Evolutionary conservation across 768 basidiomycete species (phyloP).

Genomic region (Boletus bicolor): DNA sequence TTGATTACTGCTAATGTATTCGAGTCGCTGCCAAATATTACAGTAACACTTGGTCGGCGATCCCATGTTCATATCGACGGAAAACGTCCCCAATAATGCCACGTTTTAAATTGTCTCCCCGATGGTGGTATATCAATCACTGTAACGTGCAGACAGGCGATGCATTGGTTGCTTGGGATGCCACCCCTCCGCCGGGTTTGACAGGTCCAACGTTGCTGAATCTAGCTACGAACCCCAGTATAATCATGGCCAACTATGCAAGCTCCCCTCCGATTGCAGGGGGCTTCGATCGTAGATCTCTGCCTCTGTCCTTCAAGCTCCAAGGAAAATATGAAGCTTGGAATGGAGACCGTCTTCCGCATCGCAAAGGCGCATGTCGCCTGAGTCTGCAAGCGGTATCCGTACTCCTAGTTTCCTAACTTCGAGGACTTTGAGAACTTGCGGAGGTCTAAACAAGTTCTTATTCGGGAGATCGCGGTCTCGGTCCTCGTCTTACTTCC

Average conservation of each 20-base stretch:
- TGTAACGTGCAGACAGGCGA: constrained; percentile 43
- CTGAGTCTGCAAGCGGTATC: constrained; percentile 33
- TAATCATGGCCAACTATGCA: constrained; percentile 58
- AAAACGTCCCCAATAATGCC: constrained; percentile 50
- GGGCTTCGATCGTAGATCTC: constrained; percentile 20
- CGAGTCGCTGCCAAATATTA: constrained; percentile 53
- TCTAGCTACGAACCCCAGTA: constrained; percentile 59
- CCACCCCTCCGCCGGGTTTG: constrained; percentile 52
- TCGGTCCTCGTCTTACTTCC: constrained; percentile 27
- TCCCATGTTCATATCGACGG: constrained; percentile 34
- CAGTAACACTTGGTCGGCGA: constrained; percentile 40
- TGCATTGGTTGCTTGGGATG: constrained; percentile 71
- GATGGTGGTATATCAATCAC: constrained; percentile 68
- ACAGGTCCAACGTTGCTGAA: constrained; percentile 63
- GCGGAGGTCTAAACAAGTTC: constrained; percentile 18
- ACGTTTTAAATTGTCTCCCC: constrained; percentile 54
- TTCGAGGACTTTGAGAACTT: constrained; percentile 32
- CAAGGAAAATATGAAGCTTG: constrained; percentile 41
- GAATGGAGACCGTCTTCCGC: constrained; percentile 36
- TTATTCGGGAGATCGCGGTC: constrained; percentile 29
- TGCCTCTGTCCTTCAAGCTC: constrained; percentile 25
- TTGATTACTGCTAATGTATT: constrained; percentile 37
- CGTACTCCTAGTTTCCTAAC: constrained; percentile 21
- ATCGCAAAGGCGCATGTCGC: constrained; percentile 15
- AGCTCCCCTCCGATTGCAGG: constrained; percentile 54